Percentiles rank a stretch among this genome's conserved stretches.
Evolutionary conservation across 208 protist genomes (phyloP).

Genomic region (Crithidia acanthocephali): DNA sequence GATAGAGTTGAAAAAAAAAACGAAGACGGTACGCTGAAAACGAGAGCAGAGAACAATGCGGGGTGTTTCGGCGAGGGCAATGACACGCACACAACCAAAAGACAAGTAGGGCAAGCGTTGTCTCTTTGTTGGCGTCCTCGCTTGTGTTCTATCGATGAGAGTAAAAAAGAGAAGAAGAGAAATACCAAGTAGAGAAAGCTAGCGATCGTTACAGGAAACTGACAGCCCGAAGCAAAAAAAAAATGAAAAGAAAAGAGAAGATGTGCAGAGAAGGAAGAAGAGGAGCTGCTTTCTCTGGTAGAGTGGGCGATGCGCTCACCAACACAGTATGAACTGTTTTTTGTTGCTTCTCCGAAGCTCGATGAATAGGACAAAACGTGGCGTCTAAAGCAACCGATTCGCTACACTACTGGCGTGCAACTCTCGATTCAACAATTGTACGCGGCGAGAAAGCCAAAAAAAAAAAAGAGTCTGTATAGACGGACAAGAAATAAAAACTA

Average conservation of each 20-base stretch:
- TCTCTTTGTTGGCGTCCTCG: too few relatives aligned
- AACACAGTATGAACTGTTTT: too few relatives aligned
- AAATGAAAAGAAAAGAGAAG: background rate
- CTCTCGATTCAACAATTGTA: too few relatives aligned
- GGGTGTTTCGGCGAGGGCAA: background rate
- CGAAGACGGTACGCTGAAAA: background rate
- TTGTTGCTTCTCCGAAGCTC: too few relatives aligned
- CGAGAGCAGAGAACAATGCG: background rate
- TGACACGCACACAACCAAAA: too few relatives aligned
- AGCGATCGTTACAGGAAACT: background rate
- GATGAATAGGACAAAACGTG: background rate
- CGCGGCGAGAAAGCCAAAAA: background rate
- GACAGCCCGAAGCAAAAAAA: too few relatives aligned
- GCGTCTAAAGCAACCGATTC: constrained; percentile 5
- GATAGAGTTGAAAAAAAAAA: too few relatives aligned
- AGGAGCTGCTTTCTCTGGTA: background rate
- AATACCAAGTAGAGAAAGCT: background rate
- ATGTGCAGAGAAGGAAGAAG: background rate
- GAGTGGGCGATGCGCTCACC: too few relatives aligned
- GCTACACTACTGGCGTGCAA: background rate
- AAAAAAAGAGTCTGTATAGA: too few relatives aligned
- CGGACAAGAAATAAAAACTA: too few relatives aligned
- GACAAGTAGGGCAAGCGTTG: too few relatives aligned
- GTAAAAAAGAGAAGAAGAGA: background rate
- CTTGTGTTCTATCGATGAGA: too few relatives aligned